phyloP scores from a whole-genome alignment of 192 early-diverging fungal species.

The Coemansia furcata region DNA sequence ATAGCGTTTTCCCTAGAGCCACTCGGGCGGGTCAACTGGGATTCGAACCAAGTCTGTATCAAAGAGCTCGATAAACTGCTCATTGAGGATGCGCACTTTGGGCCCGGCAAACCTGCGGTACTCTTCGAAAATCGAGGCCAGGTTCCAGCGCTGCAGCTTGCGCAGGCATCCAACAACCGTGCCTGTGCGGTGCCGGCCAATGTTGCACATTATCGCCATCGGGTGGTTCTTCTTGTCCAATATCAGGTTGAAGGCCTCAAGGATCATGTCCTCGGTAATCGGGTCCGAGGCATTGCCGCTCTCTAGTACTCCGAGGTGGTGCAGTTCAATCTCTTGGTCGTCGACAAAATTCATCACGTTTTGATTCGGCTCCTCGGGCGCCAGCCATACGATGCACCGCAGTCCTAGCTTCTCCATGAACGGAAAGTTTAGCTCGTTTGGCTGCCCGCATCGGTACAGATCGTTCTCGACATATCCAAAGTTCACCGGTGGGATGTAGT shows the following conservation, averaged over 20 bases:
- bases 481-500: constrained; percentile 63
- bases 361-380: constrained; percentile 95
- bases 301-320: constrained; percentile 84
- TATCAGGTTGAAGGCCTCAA: constrained; percentile 84
- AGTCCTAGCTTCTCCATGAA: constrained; percentile 95
- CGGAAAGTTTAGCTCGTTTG: constrained; percentile 99
- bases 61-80: constrained; percentile 95
- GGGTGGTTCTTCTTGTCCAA: constrained; percentile 89
- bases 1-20: constrained; percentile 55
- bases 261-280: constrained; percentile 94
- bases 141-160: constrained; percentile 97
- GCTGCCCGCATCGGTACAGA: constrained; percentile 94
- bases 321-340: constrained; percentile 93
- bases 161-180: constrained; percentile 97
- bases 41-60: constrained; percentile 93
- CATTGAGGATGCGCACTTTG: constrained; percentile 95
- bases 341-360: constrained; percentile 95
- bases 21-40: constrained; percentile 69
- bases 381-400: constrained; percentile 92
- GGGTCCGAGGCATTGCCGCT: constrained; percentile 94
- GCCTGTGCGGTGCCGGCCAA: constrained; percentile 96
- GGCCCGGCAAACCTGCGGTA: constrained; percentile 94
- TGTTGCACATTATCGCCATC: constrained; percentile 97
- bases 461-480: constrained; percentile 98
- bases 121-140: constrained; percentile 98